These are phyloP conservation scores for Eucalyptus curtisii DNA, from an alignment of 345 rosid species.

Conservation along the genomic window DNA sequence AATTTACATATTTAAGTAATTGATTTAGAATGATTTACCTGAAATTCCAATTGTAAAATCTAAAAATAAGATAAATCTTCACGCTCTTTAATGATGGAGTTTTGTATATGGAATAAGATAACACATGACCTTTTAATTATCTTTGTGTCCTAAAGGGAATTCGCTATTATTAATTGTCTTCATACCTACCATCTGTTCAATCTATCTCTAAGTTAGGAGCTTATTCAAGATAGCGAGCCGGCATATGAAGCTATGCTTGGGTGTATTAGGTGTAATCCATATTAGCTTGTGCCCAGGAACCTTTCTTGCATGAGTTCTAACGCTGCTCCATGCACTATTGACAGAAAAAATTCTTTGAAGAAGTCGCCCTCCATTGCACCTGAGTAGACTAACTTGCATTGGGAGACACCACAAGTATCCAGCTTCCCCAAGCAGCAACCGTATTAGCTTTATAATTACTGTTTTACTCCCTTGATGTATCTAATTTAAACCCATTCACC, in stretches of 20 bases:
- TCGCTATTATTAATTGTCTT: background rate
- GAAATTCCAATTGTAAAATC: background rate
- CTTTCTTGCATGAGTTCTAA: background rate
- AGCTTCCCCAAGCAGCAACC: background rate
- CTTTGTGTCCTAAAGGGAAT: background rate
- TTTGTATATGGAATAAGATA: background rate
- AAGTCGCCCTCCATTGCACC: background rate
- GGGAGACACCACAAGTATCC: background rate
- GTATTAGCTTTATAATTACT: background rate
- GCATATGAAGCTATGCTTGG: background rate
- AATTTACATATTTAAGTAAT: background rate
- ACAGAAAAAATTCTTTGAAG: background rate
- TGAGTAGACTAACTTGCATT: background rate
- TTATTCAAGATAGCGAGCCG: background rate
- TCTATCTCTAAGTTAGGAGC: background rate
- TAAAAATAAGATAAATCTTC: background rate
- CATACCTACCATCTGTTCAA: background rate
- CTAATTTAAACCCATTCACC: background rate
- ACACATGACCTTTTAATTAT: background rate
- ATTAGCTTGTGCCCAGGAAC: background rate
- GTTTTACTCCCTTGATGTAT: background rate
- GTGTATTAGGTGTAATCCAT: background rate
- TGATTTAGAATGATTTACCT: background rate
- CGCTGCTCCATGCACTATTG: background rate
- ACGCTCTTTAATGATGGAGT: background rate